Percentiles rank a stretch among this genome's conserved stretches.
Conservation (phyloP, 768 basidiomycete species). For the Rhizopogon vesiculosus region DNA sequence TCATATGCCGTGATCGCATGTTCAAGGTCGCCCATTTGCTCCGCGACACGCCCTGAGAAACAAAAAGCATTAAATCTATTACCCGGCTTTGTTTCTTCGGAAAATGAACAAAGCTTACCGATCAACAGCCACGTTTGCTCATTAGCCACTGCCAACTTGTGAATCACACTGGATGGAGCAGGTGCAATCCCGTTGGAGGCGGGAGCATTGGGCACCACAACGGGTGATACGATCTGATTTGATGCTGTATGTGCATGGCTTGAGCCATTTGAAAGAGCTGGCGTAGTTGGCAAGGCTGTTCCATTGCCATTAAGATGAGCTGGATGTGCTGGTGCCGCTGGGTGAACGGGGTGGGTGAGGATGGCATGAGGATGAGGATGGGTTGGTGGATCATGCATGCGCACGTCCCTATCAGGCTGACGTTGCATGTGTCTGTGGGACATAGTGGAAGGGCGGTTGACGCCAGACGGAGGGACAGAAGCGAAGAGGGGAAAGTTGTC, state of each 20-base stretch:
- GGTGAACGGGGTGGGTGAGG: constrained; percentile 38
- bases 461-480: constrained; percentile 25
- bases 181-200: constrained; percentile 20
- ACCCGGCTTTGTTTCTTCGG: constrained; percentile 4
- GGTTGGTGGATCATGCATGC: constrained; percentile 55
- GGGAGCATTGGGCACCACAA: constrained; percentile 32
- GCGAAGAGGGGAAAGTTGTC: constrained; percentile 44
- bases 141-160: constrained; percentile 81
- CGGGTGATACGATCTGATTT: constrained; percentile 42
- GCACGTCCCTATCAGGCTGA: constrained; percentile 55
- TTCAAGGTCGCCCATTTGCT: constrained; percentile 92
- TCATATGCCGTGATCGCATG: constrained; percentile 93
- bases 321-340: constrained; percentile 23
- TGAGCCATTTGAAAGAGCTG: constrained; percentile 42
- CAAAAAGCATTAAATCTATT: constrained; percentile 9
- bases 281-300: constrained; percentile 38
- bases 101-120: constrained; percentile 40
- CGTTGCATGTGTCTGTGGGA: constrained; percentile 59
- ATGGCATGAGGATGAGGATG: constrained; percentile 36
- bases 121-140: constrained; percentile 96
- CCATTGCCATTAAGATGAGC: constrained; percentile 52
- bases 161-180: constrained; percentile 43
- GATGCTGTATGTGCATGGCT: constrained; percentile 31
- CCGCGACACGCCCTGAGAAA: constrained; percentile 82
- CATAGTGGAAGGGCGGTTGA: constrained; percentile 35